Base-by-base conservation (phyloP, 2,329 filamentous ascomycete genomes). In the Aureobasidium sp. region DNA sequence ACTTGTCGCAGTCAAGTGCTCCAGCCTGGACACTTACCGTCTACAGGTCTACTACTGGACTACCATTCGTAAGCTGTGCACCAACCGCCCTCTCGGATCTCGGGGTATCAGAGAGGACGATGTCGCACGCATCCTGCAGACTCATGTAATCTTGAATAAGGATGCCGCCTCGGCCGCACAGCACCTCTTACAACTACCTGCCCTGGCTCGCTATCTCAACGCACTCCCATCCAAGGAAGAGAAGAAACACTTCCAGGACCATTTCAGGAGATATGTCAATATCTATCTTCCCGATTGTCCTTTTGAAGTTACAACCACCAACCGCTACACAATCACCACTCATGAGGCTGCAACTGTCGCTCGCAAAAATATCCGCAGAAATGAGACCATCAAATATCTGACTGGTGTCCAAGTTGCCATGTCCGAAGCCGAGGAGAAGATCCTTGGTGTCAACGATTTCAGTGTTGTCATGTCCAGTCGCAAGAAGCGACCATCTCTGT, bases 401-500 rank as follows among this genome's bases (percentile, higher is more conserved):
- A 88, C 86, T 8, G 94, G 94, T 1, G 94, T 95, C 13, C 89
- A 97, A 70, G 93, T 99, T 27, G 84, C 89, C 42, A 94, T 99
- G 78, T 96, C 92, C 0, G 87, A 89, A 36, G 89, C 96, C 72
- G 93, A 99, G 74, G 94, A 97, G 72, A 83, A 86, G 64, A 86
- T 89, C 62, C 32, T 58, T 63, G 88, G 91, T 29, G 89, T 94
- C 72, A 92, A 93, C 71, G 94, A 99, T 72, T 99, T 99, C 73
- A 97, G 92, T 73, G 92, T 99, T 66, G 92, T 99, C 36, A 89
- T 97, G 71, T 96, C 92, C 65, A 93, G 91, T 67, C 84, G 94
- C 63, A 93, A 89, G 76, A 97, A 96, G 76, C 88, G 88, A 64
- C 89, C 92, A 34, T 96, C 90, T 57, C 79, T 99, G 46, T 97